phyloP scores from a whole-genome alignment of 176 grass and related monocot species.

The Metroxylon sagu region DNA sequence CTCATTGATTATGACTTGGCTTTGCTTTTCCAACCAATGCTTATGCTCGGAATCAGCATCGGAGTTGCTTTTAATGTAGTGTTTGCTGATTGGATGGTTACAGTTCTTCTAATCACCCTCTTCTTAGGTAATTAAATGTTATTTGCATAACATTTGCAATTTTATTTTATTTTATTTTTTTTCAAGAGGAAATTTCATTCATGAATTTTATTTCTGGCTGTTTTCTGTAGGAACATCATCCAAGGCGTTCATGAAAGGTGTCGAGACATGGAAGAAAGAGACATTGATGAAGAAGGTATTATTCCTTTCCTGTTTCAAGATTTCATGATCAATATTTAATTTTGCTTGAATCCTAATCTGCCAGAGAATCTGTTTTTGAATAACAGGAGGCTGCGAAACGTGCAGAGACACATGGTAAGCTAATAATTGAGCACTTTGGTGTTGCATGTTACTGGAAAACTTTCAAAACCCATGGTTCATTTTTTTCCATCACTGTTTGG shows the following conservation, averaged over 20 bases:
- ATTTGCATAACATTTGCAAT: not conserved
- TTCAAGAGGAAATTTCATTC: not conserved
- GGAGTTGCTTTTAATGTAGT: constrained; percentile 14
- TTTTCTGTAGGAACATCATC: constrained; percentile 6
- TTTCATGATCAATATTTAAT: not conserved
- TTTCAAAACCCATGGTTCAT: too few relatives aligned
- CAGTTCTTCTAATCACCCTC: constrained; percentile 12
- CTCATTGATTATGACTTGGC: constrained; percentile 18
- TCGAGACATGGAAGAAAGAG: constrained; percentile 20
- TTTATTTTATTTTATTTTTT: too few relatives aligned
- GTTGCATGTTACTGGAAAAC: too few relatives aligned
- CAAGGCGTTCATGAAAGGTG: constrained; percentile 7
- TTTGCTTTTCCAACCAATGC: constrained; percentile 21
- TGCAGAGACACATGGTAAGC: constrained; percentile 8
- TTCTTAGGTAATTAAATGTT: constrained; percentile 8
- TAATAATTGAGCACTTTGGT: not conserved
- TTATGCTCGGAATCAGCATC: constrained; percentile 12
- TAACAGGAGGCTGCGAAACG: constrained; percentile 2
- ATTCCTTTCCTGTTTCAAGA: not conserved
- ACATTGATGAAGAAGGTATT: constrained; percentile 10
- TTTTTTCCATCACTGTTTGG: too few relatives aligned
- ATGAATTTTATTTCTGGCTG: too few relatives aligned
- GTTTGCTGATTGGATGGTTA: constrained; percentile 22
- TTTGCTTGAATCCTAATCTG: not conserved
- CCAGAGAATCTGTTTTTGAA: not conserved